Evolutionary conservation across 805 yeast genomes (phyloP), one percentile per base, ranked within the genome.

Genomic region (Suhomyces emberorum): DNA sequence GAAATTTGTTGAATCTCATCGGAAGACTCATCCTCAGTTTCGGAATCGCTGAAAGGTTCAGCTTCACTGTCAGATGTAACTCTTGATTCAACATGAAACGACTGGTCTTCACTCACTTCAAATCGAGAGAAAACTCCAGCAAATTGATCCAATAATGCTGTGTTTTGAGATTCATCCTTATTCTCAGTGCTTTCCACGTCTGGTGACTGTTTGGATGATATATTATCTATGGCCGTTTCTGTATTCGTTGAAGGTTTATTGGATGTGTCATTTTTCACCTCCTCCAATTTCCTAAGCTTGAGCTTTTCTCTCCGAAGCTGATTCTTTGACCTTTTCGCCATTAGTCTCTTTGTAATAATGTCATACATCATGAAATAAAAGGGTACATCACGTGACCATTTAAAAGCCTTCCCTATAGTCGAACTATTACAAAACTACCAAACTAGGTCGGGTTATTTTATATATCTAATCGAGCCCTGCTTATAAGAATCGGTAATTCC

Each of bases 271-370:
- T 26, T 24, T 28, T n/a, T 27, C 10, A 24, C 19, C 14, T 48
- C 57, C 14, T 48, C 57, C 17, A 48, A 40, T 49, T 65, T 69
- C 47, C 69, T 44, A 34, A 51, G 59, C 49, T 69, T 69, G 12
- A 61, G 64, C 35, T 61, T 53, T 39, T 70, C 80, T 38, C 83
- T 56, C 38, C 83, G 55, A 16, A 74, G 48, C 51, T 75, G 81
- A 52, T 77, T 77, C 59, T 76, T 77, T 7, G 75, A 60, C 42
- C 76, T 62, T 42, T 64, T 51, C 12, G 44, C 54, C 60, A 54
- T 52, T 16, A 7, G 22, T n/a, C n/a, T n/a, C n/a, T n/a, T n/a
- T n/a, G n/a, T n/a, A n/a, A n/a, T n/a, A n/a, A n/a, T n/a, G n/a
- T n/a, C n/a, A n/a, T n/a, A n/a, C n/a, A n/a, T n/a, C n/a, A n/a